Base-by-base conservation (phyloP, 352 stramenopile species). In the Phytophthora podocarpi region DNA sequence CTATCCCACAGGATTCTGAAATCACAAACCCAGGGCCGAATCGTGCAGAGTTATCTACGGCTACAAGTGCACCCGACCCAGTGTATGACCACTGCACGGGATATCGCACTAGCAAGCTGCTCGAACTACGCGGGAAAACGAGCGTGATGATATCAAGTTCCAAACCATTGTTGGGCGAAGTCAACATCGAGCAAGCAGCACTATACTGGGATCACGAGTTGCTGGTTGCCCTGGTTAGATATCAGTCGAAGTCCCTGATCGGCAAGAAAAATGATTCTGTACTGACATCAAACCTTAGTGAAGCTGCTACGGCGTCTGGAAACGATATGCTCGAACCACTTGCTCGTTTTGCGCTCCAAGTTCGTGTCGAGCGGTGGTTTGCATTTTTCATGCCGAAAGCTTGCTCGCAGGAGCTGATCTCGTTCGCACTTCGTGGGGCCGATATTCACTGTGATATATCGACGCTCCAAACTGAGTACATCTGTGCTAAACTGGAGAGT, bases 161-260 rank as follows among this genome's bases (percentile, higher is more conserved):
- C 9, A 52, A 78, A 15, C 83, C 83, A 39, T 78, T 90, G 21
- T 76, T 83, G 23, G 72, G 54, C 3, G 81, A 80, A 53, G 42
- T 91, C 7, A 75, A 73, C 15, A 48, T 76, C 3, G 64, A 89
- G 28, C 81, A 84, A 59, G 67, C 78, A 5, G 70, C 73, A 1
- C 2, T 91, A 4, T 92, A 91, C 42, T 92, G 83, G 83, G 81
- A 92, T 41, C 80, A 91, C 28, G 77, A 89, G 11, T 58, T 91
- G 20, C 46, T 92, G 7, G 80, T 82, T 36, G 72, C 75, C 3
- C 53, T 92, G 15, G 78, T 89, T 48, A 70, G 61, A 2, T 89
- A 84, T 13, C 85, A 90, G 32, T 56, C 86, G 0, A 57, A 43
- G 18, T 23, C 58, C 13, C 16, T 27, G 9, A 57, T 24, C 20